Base-by-base conservation (phyloP, 2,329 filamentous ascomycete genomes). In the Colletotrichum australisinense region DNA sequence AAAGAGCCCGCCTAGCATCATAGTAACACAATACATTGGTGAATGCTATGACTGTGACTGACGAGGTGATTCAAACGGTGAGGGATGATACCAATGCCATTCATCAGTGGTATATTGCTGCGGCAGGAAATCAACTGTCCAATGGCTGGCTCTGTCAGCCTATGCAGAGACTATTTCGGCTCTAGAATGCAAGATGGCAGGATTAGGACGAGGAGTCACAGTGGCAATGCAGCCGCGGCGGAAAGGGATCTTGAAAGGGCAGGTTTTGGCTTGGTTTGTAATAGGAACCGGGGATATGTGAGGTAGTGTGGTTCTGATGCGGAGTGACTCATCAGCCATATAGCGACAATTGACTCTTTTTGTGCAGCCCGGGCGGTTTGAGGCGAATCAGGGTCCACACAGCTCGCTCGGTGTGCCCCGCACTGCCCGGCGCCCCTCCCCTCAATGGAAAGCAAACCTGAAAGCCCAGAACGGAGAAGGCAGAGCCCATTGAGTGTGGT, bases 241-340 rank as follows among this genome's bases (percentile, higher is more conserved):
- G 19, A 56, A 30, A 32, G 24, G 35, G 22, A 49, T 14, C 28
- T 38, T n/a, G 46, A 35, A 9, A 26, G 28, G 71, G 67, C 60
- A 68, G 22, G 35, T 35, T 35, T n/a, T 24, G 30, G 46, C 42
- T n/a, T 55, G 46, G 62, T 65, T 66, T 56, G 67, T 62, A 52
- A 53, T 57, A 52, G 42, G n/a, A 30, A 62, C 69, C 24, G 19
- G 16, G 11, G 32, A 56, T 42, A n/a, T 14, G 14, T 16, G 16
- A n/a, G 22, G 26, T 60, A 55, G 56, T 38, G 24, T 19, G 35
- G 49, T 62, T 71, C 56, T 24, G 38, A 66, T 30, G 53, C 60
- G 63, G 42, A 66, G 62, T 73, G 71, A 73, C 67, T 73, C 71
- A 73, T 73, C 71, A 60, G 35, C 46, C 55, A 63, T 63, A 73